phyloP scores from a whole-genome alignment of 257 asterid species.

The Voacanga thouarsii region DNA sequence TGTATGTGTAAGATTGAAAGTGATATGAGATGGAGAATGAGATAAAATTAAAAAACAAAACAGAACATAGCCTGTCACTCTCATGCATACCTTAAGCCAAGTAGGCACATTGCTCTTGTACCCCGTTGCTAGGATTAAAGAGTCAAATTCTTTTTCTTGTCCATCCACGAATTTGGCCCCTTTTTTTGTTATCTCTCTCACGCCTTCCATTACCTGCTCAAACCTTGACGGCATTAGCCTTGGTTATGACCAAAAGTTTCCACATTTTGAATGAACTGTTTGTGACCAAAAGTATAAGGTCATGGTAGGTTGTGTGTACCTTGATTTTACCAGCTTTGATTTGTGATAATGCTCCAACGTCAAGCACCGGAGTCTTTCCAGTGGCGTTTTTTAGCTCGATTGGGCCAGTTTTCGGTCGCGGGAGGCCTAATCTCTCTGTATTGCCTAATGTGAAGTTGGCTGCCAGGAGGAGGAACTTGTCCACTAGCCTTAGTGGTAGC shows the following conservation, averaged over 20 bases:
- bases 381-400: conserved; percentile 79
- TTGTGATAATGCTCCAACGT: conserved; percentile 70
- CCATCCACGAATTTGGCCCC: conserved; percentile 88
- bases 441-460: conserved; percentile 58
- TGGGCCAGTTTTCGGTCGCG: conserved; percentile 89
- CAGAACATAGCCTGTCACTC: conserved; percentile 12
- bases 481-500: conserved; percentile 69
- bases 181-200: conserved; percentile 58
- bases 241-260: not conserved
- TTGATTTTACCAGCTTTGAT: conserved; percentile 66
- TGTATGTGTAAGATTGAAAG: conserved; percentile 66
- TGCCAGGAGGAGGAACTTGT: conserved; percentile 52
- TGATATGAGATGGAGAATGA: conserved; percentile 55
- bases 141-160: conserved; percentile 69
- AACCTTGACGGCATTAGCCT: not conserved
- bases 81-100: conserved; percentile 77
- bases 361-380: conserved; percentile 92
- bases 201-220: conserved; percentile 58
- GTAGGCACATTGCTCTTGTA: conserved; percentile 90
- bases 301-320: conserved; percentile 30
- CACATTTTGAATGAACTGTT: too few relatives aligned
- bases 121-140: conserved; percentile 86
- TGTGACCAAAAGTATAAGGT: not conserved
- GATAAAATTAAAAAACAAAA: conserved; percentile 16
- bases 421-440: conserved; percentile 63